phyloP scores from a whole-genome alignment of 805 yeast genomes.

The Candida railenensis region DNA sequence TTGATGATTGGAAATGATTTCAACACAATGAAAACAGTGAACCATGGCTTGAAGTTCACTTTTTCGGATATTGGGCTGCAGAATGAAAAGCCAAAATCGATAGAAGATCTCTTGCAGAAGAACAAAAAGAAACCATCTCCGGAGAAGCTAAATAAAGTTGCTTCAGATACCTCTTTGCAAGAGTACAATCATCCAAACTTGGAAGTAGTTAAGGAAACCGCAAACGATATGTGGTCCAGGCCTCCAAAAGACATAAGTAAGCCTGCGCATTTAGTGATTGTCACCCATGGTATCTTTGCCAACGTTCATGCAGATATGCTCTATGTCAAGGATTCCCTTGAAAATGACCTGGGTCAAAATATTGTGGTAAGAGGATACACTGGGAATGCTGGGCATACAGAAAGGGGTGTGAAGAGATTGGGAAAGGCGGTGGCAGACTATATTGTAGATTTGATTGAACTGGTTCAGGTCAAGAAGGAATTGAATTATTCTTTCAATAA shows the following conservation, averaged over 20 bases:
- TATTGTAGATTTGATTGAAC: conserved; percentile 25
- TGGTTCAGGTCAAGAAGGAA: conserved; percentile 12
- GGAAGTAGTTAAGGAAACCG: conserved; percentile 21
- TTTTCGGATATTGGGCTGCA: conserved; percentile 9
- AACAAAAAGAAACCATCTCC: no score
- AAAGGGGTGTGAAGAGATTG: conserved; percentile 36
- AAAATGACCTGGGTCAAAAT: conserved; percentile 27
- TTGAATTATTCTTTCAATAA: conserved; percentile 17
- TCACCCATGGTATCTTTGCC: conserved; percentile 46
- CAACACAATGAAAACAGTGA: conserved; percentile 29
- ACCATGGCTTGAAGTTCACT: conserved; percentile 16
- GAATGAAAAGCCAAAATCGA: background rate
- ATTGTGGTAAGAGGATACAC: conserved; percentile 35
- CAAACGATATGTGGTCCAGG: conserved; percentile 34
- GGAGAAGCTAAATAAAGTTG: background rate
- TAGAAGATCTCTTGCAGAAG: background rate
- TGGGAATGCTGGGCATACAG: conserved; percentile 43
- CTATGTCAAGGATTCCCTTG: conserved; percentile 35
- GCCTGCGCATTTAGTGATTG: conserved; percentile 39
- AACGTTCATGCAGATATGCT: conserved; percentile 47
- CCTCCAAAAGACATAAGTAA: conserved; percentile 21
- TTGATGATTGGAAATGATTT: conserved; percentile 39
- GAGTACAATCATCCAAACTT: conserved; percentile 9
- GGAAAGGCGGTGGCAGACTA: conserved; percentile 33
- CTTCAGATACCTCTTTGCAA: background rate